phyloP scores from a whole-genome alignment of 441 rosid species.

The Syzygium malaccense region DNA sequence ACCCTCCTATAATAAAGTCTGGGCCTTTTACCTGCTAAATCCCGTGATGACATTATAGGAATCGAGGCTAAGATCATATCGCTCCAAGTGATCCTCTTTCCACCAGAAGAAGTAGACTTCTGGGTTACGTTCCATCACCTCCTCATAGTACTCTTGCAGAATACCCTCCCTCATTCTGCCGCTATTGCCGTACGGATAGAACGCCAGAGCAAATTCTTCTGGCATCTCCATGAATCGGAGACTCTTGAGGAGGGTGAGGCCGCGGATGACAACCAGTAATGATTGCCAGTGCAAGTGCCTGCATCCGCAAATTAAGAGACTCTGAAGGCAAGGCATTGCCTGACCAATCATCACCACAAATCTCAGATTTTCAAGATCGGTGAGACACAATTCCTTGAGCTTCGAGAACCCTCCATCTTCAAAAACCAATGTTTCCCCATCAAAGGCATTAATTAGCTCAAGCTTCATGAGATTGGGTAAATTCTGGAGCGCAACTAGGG shows the following conservation, averaged over 20 bases:
- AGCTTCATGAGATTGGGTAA: background rate
- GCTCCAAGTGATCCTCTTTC: too few relatives aligned
- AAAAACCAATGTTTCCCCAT: background rate
- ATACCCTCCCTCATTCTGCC: background rate
- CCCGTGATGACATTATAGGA: background rate
- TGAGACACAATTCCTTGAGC: fast-evolving
- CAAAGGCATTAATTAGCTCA: fast-evolving
- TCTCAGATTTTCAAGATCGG: background rate
- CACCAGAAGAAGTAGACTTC: fast-evolving
- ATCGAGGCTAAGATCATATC: too few relatives aligned
- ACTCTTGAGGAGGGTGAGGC: too few relatives aligned
- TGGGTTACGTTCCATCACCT: background rate
- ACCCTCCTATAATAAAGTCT: background rate
- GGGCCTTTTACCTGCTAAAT: background rate
- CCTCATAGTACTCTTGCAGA: background rate
- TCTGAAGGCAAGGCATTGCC: background rate
- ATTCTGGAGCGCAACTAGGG: fast-evolving
- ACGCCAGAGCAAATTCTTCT: background rate
- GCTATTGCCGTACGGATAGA: background rate
- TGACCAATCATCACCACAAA: background rate
- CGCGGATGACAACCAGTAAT: too few relatives aligned
- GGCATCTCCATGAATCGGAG: too few relatives aligned
- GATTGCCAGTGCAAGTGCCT: fast-evolving
- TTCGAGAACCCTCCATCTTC: background rate
- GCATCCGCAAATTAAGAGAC: fast-evolving